Evolutionary conservation across 1,139 yeast species (phyloP).

Genomic region (Hemisphaericaspora xylofermentans): DNA sequence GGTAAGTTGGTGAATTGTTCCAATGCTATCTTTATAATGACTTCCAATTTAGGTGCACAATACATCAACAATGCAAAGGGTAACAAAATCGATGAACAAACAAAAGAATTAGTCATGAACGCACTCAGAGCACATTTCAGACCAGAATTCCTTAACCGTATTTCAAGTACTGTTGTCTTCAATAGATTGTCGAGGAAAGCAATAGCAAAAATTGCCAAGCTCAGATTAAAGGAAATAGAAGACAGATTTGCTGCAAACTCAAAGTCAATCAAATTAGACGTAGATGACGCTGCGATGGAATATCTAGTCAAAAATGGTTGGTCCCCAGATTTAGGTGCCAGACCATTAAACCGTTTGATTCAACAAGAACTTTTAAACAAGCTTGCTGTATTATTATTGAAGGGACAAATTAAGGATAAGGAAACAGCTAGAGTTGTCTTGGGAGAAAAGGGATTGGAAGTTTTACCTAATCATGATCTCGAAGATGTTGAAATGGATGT

Average conservation of each 20-base stretch:
- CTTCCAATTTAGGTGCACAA: conserved; percentile 96
- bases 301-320: conserved; percentile 84
- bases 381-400: conserved; percentile 82
- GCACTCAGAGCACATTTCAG: conserved; percentile 90
- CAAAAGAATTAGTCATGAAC: conserved; percentile 77
- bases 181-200: conserved; percentile 90
- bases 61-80: conserved; percentile 70
- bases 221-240: conserved; percentile 82
- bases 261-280: conserved; percentile 66
- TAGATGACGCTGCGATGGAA: conserved; percentile 73
- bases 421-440: conserved; percentile 71
- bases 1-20: conserved; percentile 94
- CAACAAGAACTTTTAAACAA: conserved; percentile 84
- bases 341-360: conserved; percentile 93
- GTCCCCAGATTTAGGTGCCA: conserved; percentile 91
- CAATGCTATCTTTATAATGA: conserved; percentile 90
- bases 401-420: conserved; percentile 85
- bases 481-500: conserved; percentile 57
- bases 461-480: conserved; percentile 83
- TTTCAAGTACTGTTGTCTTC: conserved; percentile 87
- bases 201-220: conserved; percentile 84
- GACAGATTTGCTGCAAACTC: conserved; percentile 81
- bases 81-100: conserved; percentile 60
- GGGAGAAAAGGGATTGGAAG: conserved; percentile 67
- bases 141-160: conserved; percentile 96